Evolutionary conservation across 192 early-diverging fungal genomes (phyloP).

Genomic region (Mortierella antarctica): DNA sequence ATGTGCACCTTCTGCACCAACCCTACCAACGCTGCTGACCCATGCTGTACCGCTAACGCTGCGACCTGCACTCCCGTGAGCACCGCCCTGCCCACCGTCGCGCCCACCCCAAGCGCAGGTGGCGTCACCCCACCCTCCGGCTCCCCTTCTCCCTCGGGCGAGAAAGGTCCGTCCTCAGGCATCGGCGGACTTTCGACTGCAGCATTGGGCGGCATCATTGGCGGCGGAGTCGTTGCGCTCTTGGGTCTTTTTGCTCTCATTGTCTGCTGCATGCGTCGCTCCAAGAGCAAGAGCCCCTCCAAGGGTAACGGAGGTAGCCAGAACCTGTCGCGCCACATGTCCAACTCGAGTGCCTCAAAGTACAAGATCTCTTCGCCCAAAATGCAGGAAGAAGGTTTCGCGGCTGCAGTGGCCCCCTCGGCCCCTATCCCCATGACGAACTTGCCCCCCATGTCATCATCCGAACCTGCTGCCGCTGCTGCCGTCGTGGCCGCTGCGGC

Average conservation of each 20-base stretch:
- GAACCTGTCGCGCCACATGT: constrained; percentile 31
- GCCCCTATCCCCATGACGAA: constrained; percentile 49
- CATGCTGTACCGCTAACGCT: constrained; percentile 10
- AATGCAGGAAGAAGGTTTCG: constrained; percentile 47
- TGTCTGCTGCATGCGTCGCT: constrained; percentile 33
- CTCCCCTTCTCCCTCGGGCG: background rate
- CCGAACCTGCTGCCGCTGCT: background rate
- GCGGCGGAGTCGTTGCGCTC: constrained; percentile 19
- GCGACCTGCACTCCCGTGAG: constrained; percentile 1
- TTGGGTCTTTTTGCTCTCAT: constrained; percentile 21
- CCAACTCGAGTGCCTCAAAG: constrained; percentile 29
- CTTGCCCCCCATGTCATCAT: constrained; percentile 10
- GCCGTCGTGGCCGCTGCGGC: constrained; percentile 9
- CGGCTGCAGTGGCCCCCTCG: background rate
- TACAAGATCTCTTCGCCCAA: constrained; percentile 52
- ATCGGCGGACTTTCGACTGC: constrained; percentile 30
- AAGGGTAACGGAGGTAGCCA: constrained; percentile 1
- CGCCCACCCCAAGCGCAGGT: constrained; percentile 3
- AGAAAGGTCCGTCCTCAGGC: background rate
- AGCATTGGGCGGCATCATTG: constrained; percentile 33
- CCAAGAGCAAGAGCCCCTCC: background rate
- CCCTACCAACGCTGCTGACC: background rate
- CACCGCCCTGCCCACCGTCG: background rate
- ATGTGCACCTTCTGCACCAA: constrained; percentile 32
- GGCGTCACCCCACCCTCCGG: background rate